phyloP scores from a whole-genome alignment of 129 eudicot genomes.

The Saposhnikovia divaricata region DNA sequence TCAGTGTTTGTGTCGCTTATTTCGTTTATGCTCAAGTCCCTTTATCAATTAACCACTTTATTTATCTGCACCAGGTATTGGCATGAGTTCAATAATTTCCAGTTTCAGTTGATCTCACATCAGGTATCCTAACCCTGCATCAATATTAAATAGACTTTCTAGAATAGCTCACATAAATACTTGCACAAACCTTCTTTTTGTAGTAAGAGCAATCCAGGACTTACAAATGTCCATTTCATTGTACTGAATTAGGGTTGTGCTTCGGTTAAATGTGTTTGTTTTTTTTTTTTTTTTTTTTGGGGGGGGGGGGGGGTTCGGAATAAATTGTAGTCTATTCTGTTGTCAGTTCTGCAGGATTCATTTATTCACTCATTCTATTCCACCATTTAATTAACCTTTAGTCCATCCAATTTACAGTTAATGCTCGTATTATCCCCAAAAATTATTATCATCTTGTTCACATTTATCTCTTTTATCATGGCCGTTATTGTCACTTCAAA shows the following conservation, averaged over 20 bases:
- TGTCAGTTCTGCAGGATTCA: background rate
- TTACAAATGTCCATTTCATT: background rate
- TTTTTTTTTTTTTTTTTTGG: background rate
- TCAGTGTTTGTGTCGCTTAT: background rate
- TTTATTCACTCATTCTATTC: background rate
- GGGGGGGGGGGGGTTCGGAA: background rate
- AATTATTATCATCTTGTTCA: too few relatives aligned
- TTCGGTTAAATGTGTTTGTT: too few relatives aligned
- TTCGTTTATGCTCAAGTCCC: background rate
- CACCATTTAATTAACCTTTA: background rate
- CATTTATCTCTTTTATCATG: background rate
- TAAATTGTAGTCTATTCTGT: background rate
- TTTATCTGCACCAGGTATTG: slow-evolving; percentile 62
- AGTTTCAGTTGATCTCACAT: slow-evolving; percentile 84
- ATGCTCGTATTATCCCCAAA: background rate
- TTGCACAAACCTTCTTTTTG: background rate
- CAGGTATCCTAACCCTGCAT: slow-evolving; percentile 40
- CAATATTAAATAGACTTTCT: background rate
- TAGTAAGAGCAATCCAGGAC: background rate
- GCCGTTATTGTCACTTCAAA: background rate
- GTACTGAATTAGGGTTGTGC: background rate
- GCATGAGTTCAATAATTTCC: slow-evolving; percentile 92
- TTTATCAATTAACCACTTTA: background rate
- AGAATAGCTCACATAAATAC: background rate
- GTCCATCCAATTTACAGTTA: background rate